Conservation (phyloP, 1,284 basidiomycete genomes). For the Puccinia horiana region DNA sequence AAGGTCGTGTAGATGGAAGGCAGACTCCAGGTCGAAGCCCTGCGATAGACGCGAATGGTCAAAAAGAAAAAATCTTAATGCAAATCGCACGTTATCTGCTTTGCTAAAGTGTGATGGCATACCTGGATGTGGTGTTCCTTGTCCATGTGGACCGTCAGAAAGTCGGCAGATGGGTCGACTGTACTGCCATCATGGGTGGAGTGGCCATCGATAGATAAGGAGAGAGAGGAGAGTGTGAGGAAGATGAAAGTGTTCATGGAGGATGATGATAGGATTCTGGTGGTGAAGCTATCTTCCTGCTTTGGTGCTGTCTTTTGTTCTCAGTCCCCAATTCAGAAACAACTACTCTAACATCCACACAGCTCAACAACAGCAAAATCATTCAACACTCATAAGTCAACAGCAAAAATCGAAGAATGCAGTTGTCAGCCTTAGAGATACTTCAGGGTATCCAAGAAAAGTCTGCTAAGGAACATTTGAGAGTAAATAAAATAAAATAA, state of each 20-base stretch:
- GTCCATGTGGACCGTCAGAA: constrained; percentile 58
- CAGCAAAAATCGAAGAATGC: too few relatives aligned
- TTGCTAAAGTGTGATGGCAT: not conserved
- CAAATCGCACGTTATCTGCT: too few relatives aligned
- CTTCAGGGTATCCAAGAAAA: too few relatives aligned
- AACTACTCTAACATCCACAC: too few relatives aligned
- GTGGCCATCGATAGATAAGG: constrained; percentile 51
- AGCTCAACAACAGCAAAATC: too few relatives aligned
- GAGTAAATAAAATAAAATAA: too few relatives aligned
- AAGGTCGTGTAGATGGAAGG: constrained; percentile 84
- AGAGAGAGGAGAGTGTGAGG: not conserved
- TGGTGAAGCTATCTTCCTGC: not conserved
- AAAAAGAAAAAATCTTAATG: not conserved
- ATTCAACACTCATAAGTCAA: too few relatives aligned
- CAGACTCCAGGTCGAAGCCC: constrained; percentile 58
- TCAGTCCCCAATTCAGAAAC: too few relatives aligned
- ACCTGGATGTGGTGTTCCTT: constrained; percentile 58
- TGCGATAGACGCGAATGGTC: constrained; percentile 26
- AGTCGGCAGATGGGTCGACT: constrained; percentile 49
- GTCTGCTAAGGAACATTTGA: too few relatives aligned
- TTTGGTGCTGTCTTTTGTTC: not conserved
- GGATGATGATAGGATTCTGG: not conserved
- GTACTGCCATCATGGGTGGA: constrained; percentile 3
- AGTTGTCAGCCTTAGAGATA: too few relatives aligned
- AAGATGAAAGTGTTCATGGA: constrained; percentile 8